Percentiles rank a stretch among this genome's conserved stretches.
Evolutionary conservation across 2,329 filamentous ascomycete genomes (phyloP).

Genomic region (Amauroascus niger): DNA sequence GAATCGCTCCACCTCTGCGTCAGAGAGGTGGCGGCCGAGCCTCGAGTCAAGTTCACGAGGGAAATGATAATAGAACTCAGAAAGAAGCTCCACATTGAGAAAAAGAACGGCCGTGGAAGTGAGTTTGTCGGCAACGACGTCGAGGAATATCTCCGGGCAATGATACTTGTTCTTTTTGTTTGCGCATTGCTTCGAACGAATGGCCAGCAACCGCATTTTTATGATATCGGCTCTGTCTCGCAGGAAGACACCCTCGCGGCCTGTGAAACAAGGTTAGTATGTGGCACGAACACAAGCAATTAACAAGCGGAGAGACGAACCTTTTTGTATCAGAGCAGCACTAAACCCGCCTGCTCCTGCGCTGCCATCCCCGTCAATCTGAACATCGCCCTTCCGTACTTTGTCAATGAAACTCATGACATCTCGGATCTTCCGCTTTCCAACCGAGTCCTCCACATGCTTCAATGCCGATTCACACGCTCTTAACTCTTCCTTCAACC

Average conservation of each 20-base stretch:
- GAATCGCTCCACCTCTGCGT: slow-evolving; percentile 76
- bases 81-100: slow-evolving; percentile 90
- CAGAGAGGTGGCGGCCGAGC: slow-evolving; percentile 68
- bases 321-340: slow-evolving; percentile 69
- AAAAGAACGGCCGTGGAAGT: slow-evolving; percentile 93
- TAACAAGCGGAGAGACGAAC: slow-evolving; percentile 41
- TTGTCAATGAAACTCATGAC: slow-evolving; percentile 87
- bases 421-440: slow-evolving; percentile 74
- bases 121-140: slow-evolving; percentile 89
- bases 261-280: slow-evolving; percentile 42
- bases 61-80: slow-evolving; percentile 97
- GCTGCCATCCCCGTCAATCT: slow-evolving; percentile 70
- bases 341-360: slow-evolving; percentile 92
- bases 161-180: slow-evolving; percentile 83
- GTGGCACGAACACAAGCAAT: background rate
- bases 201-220: slow-evolving; percentile 75
- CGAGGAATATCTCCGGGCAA: slow-evolving; percentile 95
- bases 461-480: slow-evolving; percentile 74
- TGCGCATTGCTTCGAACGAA: slow-evolving; percentile 84
- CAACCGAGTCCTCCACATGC: slow-evolving; percentile 64
- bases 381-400: slow-evolving; percentile 72
- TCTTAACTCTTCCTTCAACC: slow-evolving; percentile 77
- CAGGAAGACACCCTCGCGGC: slow-evolving; percentile 86
- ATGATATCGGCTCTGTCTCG: slow-evolving; percentile 83
- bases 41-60: slow-evolving; percentile 81